Evolutionary conservation across 805 yeast genomes (phyloP), one percentile per base, ranked within the genome.

Genomic region (Hanseniaspora lindneri): DNA sequence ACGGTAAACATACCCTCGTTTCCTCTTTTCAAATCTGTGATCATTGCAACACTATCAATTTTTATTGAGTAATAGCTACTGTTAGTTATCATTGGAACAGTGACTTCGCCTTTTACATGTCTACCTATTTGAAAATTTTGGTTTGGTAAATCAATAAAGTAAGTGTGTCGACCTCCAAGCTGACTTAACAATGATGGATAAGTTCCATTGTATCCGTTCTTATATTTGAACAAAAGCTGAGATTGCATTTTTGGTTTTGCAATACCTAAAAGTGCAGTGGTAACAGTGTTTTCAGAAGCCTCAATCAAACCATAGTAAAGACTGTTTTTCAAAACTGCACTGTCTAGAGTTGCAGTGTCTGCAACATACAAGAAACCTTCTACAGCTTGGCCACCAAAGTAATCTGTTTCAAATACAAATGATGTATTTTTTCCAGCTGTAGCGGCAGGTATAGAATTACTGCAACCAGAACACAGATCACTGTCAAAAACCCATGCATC

Each of bases 401-500:
- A 44, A 7, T 16, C 23, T 3, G 42, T 37, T 30, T 41, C 17
- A 14, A 65, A 69, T 2, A 68, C 42, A 43, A 54, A 55, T 3
- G 70, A 64, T 13, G 53, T 52, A 5, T 52, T 61, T 20, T 19
- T 25, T 5, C 47, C 47, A 11, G 68, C 62, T 50, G 60, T 58
- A 27, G 11, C n/a, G n/a, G n/a, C n/a, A n/a, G n/a, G n/a, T 50
- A 59, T 58, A 8, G 55, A 40, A 9, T 69, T 65, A 53, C 27
- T 20, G 24, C 21, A 34, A 17, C 28, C 41, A 6, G 13, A 10
- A 16, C 41, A 40, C 14, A 39, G 16, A 3, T 25, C 33, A 21
- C 41, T 27, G 13, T 36, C 30, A 17, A 54, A 50, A 17, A 60
- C 60, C 65, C 65, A 62, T 24, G 61, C 54, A 39, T 61, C 65